Evolutionary conservation across 2,329 filamentous ascomycete genomes (phyloP).

Genomic region (Curvularia spicifera): DNA sequence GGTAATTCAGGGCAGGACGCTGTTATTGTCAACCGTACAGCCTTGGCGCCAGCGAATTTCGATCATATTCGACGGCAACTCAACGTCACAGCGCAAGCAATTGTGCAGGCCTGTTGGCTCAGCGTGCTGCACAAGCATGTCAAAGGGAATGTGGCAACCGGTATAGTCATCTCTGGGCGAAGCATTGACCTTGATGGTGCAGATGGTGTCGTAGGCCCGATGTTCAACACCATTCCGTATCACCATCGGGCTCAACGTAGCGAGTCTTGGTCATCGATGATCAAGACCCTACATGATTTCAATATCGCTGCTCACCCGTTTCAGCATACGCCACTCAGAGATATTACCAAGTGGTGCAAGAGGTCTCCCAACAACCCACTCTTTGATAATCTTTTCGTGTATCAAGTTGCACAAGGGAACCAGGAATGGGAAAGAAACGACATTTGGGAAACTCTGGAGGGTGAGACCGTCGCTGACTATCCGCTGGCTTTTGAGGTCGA

Average conservation of each 20-base stretch:
- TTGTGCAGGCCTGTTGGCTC: constrained; percentile 78
- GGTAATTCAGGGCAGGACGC: constrained; percentile 24
- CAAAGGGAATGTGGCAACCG: constrained; percentile 62
- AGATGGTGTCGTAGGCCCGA: constrained; percentile 74
- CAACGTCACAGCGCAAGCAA: constrained; percentile 77
- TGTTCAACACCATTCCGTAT: constrained; percentile 90
- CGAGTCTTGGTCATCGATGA: constrained; percentile 65
- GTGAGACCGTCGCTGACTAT: constrained; percentile 64
- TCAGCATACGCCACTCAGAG: constrained; percentile 78
- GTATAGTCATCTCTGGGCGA: constrained; percentile 80
- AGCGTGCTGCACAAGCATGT: constrained; percentile 64
- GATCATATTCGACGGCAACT: constrained; percentile 61
- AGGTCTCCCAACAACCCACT: constrained; percentile 57
- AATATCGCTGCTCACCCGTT: constrained; percentile 72
- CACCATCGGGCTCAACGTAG: constrained; percentile 55
- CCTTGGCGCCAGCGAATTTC: constrained; percentile 56
- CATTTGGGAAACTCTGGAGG: constrained; percentile 62
- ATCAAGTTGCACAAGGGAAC: constrained; percentile 61
- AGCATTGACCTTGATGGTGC: constrained; percentile 70
- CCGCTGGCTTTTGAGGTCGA: constrained; percentile 78
- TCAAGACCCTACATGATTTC: constrained; percentile 72
- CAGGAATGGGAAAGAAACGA: constrained; percentile 32
- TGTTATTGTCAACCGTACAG: constrained; percentile 38
- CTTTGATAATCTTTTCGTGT: constrained; percentile 85
- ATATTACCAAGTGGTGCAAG: constrained; percentile 80